Percentiles rank a stretch among this genome's conserved stretches.
Evolutionary conservation across 2,329 filamentous ascomycete genomes (phyloP).

Genomic region (Didymella pinodella): DNA sequence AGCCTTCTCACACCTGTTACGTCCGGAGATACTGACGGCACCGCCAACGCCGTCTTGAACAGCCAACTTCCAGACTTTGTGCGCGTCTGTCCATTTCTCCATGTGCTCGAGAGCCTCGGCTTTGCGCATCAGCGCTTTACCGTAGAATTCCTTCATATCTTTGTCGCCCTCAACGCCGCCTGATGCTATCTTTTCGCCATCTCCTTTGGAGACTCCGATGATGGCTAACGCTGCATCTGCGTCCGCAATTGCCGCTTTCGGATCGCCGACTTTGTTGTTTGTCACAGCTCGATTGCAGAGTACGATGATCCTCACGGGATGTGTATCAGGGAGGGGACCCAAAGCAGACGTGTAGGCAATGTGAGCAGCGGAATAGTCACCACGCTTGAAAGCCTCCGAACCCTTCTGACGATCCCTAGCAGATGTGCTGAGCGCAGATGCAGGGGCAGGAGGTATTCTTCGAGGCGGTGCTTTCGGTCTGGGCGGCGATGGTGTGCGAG

Average conservation of each 20-base stretch:
- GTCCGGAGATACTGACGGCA: slow-evolving; percentile 80
- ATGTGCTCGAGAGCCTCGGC: slow-evolving; percentile 95
- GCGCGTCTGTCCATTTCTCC: slow-evolving; percentile 90
- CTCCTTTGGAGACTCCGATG: slow-evolving; percentile 81
- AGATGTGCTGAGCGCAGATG: slow-evolving; percentile 75
- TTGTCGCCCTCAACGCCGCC: slow-evolving; percentile 67
- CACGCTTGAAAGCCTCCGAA: slow-evolving; percentile 89
- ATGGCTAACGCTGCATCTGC: slow-evolving; percentile 80
- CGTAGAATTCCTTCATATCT: slow-evolving; percentile 91
- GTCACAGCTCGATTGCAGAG: slow-evolving; percentile 92
- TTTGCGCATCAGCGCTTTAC: slow-evolving; percentile 92
- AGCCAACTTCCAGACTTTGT: slow-evolving; percentile 78
- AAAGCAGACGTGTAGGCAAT: slow-evolving; percentile 82
- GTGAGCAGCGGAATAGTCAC: slow-evolving; percentile 89
- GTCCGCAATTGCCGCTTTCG: slow-evolving; percentile 84
- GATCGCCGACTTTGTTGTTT: slow-evolving; percentile 87
- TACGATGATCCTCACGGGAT: slow-evolving; percentile 87
- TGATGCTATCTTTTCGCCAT: slow-evolving; percentile 79
- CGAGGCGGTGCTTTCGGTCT: slow-evolving; percentile 62
- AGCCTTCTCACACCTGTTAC: slow-evolving; percentile 88
- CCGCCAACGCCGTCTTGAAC: slow-evolving; percentile 89
- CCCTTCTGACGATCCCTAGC: slow-evolving; percentile 81
- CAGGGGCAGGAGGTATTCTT: slow-evolving; percentile 71
- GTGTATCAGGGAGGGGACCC: slow-evolving; percentile 73
- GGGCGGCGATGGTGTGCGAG: slow-evolving; percentile 52